phyloP scores from a whole-genome alignment of 2,329 filamentous ascomycete genomes.

The Talaromyces pinophilus region DNA sequence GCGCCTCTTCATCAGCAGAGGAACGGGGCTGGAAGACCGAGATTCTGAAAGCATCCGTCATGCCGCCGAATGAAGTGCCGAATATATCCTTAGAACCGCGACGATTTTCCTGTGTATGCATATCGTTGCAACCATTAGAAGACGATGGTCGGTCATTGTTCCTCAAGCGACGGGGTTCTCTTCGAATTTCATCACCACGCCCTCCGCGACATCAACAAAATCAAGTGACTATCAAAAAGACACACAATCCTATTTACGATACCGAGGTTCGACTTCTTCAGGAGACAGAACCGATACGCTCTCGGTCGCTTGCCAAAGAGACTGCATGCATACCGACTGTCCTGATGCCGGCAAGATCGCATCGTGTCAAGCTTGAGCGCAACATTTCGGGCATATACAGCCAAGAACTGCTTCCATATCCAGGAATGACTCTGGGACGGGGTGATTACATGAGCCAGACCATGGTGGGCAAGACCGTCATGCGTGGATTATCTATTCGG shows the following conservation, averaged over 20 bases:
- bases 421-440: slow-evolving; percentile 70
- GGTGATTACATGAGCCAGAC: slow-evolving; percentile 76
- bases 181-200: slow-evolving; percentile 73
- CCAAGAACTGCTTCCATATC: slow-evolving; percentile 74
- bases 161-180: slow-evolving; percentile 61
- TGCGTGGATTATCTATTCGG: slow-evolving; percentile 76
- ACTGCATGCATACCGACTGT: slow-evolving; percentile 62
- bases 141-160: slow-evolving; percentile 71
- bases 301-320: slow-evolving; percentile 74
- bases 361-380: slow-evolving; percentile 75
- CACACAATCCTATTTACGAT: slow-evolving; percentile 64
- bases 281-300: slow-evolving; percentile 67
- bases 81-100: slow-evolving; percentile 39
- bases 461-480: slow-evolving; percentile 58
- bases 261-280: slow-evolving; percentile 47
- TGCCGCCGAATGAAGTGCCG: slow-evolving; percentile 54
- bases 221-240: slow-evolving; percentile 79
- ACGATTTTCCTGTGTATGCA: slow-evolving; percentile 50
- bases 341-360: slow-evolving; percentile 70
- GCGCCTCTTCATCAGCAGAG: slow-evolving; percentile 78
- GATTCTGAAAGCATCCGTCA: slow-evolving; percentile 57
- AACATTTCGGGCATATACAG: slow-evolving; percentile 81
- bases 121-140: slow-evolving; percentile 73
- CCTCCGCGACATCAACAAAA: slow-evolving; percentile 70
- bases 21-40: slow-evolving; percentile 76